These are phyloP conservation scores for Phytopythium oedochilum DNA, from an alignment of 352 stramenopile species.

Conservation along the genomic window DNA sequence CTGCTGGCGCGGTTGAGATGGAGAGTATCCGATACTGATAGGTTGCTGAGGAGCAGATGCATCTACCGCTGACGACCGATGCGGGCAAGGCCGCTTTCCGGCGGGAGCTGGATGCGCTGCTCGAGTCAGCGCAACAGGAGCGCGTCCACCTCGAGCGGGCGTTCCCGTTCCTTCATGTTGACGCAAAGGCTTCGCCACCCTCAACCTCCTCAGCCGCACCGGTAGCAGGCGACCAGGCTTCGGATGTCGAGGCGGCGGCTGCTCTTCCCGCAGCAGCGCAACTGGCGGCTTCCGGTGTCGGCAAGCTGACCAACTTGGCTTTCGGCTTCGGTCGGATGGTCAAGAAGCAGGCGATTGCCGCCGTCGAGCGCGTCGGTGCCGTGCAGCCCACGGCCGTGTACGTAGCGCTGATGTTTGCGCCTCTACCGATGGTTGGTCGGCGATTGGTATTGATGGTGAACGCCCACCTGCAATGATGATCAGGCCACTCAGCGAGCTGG, in stretches of 20 bases:
- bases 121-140: slow-evolving; percentile 41
- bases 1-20: background rate
- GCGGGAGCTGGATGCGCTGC: slow-evolving; percentile 49
- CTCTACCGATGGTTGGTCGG: background rate
- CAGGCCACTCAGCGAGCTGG: slow-evolving; percentile 52
- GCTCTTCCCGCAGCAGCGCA: slow-evolving; percentile 10
- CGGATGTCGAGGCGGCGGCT: slow-evolving; percentile 3
- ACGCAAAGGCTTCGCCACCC: slow-evolving; percentile 7
- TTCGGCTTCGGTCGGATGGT: slow-evolving; percentile 81
- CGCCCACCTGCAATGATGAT: slow-evolving; percentile 1
- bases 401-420: too few relatives aligned
- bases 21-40: too few relatives aligned
- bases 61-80: slow-evolving; percentile 42
- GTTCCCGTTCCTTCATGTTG: slow-evolving; percentile 50
- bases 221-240: background rate
- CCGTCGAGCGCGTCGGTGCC: slow-evolving; percentile 68
- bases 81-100: slow-evolving; percentile 39
- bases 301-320: slow-evolving; percentile 76
- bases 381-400: slow-evolving; percentile 51
- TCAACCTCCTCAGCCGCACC: background rate
- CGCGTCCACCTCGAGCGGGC: slow-evolving; percentile 45
- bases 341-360: slow-evolving; percentile 81
- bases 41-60: too few relatives aligned
- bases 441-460: background rate
- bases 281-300: slow-evolving; percentile 31